Percentiles rank a stretch among this genome's conserved stretches.
These are phyloP conservation scores for Cyanidioschyzon merolae DNA, from an alignment of 23 red algal genomes.

Conservation along the genomic window DNA sequence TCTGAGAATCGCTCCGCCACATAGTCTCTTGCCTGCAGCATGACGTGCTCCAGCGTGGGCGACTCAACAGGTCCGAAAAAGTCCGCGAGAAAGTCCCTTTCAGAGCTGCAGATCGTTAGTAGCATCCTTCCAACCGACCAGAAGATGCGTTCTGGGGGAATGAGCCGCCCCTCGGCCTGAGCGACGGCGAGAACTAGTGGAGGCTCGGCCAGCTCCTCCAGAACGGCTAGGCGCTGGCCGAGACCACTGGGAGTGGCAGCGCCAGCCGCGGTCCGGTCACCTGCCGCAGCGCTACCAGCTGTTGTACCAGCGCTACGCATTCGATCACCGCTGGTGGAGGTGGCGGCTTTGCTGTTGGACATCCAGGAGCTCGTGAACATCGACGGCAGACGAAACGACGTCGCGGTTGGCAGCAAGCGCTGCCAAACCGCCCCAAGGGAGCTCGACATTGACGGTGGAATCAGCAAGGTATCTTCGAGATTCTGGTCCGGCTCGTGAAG, in stretches of 20 bases:
- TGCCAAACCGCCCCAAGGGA: background rate
- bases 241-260: background rate
- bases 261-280: background rate
- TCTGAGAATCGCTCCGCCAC: conserved; percentile 37
- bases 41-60: conserved; percentile 36
- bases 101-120: conserved; percentile 65
- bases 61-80: conserved; percentile 51
- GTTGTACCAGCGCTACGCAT: conserved; percentile 12
- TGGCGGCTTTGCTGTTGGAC: background rate
- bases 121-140: conserved; percentile 80
- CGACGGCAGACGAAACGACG: background rate
- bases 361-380: background rate
- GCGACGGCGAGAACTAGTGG: conserved; percentile 71
- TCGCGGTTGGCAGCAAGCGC: background rate
- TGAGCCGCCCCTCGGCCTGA: conserved; percentile 33
- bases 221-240: conserved; percentile 27
- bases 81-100: conserved; percentile 48
- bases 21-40: conserved; percentile 37
- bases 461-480: conserved; percentile 12
- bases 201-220: conserved; percentile 48
- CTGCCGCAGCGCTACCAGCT: background rate
- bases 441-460: background rate
- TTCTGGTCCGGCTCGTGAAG: conserved; percentile 53
- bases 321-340: background rate
- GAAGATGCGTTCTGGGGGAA: conserved; percentile 80